phyloP scores from a whole-genome alignment of 345 rosid genomes.

The Bretschneidera sinensis region DNA sequence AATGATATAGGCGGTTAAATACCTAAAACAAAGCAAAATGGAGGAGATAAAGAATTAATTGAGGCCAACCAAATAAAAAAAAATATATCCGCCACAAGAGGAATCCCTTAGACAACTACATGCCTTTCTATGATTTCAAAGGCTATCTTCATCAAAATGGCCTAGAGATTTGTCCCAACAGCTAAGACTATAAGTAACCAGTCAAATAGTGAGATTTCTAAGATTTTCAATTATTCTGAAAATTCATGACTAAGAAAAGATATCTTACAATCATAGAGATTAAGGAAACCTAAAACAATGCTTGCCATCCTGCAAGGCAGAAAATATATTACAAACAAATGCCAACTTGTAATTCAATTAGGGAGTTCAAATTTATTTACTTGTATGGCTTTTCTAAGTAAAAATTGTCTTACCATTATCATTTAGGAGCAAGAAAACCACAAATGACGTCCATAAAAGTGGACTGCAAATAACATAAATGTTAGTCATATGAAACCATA shows the following conservation, averaged over 20 bases:
- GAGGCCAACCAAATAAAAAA: slow-evolving; percentile 82
- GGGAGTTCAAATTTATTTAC: neutral
- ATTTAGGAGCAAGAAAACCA: slow-evolving; percentile 77
- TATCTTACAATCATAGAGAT: slow-evolving; percentile 72
- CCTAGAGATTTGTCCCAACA: slow-evolving; percentile 87
- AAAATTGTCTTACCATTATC: slow-evolving; percentile 49
- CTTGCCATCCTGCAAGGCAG: slow-evolving; percentile 62
- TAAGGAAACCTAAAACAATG: slow-evolving; percentile 62
- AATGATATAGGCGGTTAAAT: slow-evolving; percentile 4
- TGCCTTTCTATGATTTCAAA: slow-evolving; percentile 73
- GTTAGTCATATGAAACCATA: neutral
- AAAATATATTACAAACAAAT: neutral
- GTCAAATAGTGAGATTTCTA: slow-evolving; percentile 10
- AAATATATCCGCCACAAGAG: slow-evolving; percentile 86
- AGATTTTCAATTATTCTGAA: neutral
- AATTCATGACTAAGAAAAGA: neutral
- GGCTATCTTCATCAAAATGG: slow-evolving; percentile 78
- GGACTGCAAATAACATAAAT: slow-evolving; percentile 55
- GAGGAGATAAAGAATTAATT: slow-evolving; percentile 69
- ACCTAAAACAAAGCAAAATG: slow-evolving; percentile 97
- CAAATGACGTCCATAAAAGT: slow-evolving; percentile 79
- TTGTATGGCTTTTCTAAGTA: neutral
- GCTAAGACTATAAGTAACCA: slow-evolving; percentile 72
- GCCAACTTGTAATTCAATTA: neutral
- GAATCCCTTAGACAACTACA: slow-evolving; percentile 94